phyloP scores from a whole-genome alignment of 768 basidiomycete genomes.

The Tricholoma flavovirens region DNA sequence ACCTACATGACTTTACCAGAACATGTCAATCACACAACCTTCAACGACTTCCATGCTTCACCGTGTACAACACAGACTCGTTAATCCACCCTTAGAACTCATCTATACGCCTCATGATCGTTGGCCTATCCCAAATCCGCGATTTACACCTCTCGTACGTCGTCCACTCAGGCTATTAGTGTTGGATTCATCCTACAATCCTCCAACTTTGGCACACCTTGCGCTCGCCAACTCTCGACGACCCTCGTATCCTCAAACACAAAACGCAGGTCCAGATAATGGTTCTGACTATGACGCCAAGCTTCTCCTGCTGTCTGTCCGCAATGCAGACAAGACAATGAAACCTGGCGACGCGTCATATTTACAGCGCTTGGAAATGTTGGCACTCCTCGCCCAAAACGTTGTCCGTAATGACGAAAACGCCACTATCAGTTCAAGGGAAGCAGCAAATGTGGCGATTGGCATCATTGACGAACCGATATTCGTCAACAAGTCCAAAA shows the following conservation, averaged over 20 bases:
- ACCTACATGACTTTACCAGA: background rate
- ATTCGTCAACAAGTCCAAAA: slow-evolving; percentile 75
- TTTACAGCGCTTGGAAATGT: slow-evolving; percentile 84
- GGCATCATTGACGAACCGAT: slow-evolving; percentile 84
- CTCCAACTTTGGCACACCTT: slow-evolving; percentile 81
- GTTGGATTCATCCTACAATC: slow-evolving; percentile 93
- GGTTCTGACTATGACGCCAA: slow-evolving; percentile 57
- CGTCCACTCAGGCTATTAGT: slow-evolving; percentile 42
- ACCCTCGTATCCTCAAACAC: slow-evolving; percentile 9
- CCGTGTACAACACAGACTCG: slow-evolving; percentile 39
- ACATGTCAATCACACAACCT: slow-evolving; percentile 3
- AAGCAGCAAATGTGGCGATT: slow-evolving; percentile 55
- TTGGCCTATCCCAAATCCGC: slow-evolving; percentile 53
- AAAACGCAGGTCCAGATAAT: slow-evolving; percentile 1
- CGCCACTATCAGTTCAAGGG: slow-evolving; percentile 3
- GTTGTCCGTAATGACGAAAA: slow-evolving; percentile 18
- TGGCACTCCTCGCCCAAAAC: slow-evolving; percentile 58
- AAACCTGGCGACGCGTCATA: slow-evolving; percentile 68
- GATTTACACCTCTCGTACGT: slow-evolving; percentile 28
- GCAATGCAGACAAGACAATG: slow-evolving; percentile 80
- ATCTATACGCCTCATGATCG: slow-evolving; percentile 51
- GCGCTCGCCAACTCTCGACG: slow-evolving; percentile 55
- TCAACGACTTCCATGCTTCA: slow-evolving; percentile 18
- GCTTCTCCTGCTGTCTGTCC: slow-evolving; percentile 75
- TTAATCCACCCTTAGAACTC: slow-evolving; percentile 47